A percentile compares a stretch with the other conserved stretches of the same genome.
Evolutionary conservation across 2,329 filamentous ascomycete species (phyloP).

Genomic region (Xylaria sp.): DNA sequence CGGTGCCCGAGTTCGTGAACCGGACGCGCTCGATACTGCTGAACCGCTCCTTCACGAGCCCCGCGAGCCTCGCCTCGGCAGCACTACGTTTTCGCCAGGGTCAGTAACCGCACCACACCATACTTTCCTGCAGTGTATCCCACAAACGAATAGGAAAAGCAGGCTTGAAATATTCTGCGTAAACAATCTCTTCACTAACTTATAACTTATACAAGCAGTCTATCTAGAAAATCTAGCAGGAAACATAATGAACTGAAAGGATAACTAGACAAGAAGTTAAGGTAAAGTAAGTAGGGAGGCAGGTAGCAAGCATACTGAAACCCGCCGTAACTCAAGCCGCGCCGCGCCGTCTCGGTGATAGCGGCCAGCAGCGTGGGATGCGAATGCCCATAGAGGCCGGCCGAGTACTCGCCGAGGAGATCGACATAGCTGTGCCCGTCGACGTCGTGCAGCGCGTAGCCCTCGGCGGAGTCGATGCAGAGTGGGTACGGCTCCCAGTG

Average conservation of each 20-base stretch:
- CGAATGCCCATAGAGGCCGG: conserved; percentile 70
- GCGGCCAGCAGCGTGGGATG: conserved; percentile 58
- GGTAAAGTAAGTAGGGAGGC: too few relatives aligned
- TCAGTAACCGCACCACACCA: too few relatives aligned
- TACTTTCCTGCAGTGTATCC: too few relatives aligned
- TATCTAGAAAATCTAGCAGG: too few relatives aligned
- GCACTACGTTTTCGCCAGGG: too few relatives aligned
- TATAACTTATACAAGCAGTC: too few relatives aligned
- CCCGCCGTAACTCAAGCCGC: conserved; percentile 26
- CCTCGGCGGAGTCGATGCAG: conserved; percentile 46
- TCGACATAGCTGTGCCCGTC: conserved; percentile 60
- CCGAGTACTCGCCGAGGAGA: conserved; percentile 67
- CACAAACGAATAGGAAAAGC: too few relatives aligned
- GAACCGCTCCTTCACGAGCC: conserved; percentile 21
- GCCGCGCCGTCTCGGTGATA: conserved; percentile 46
- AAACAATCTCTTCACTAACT: too few relatives aligned
- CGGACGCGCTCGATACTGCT: conserved; percentile 13
- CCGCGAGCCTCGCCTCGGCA: conserved; percentile 23
- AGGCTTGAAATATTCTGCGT: too few relatives aligned
- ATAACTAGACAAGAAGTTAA: too few relatives aligned
- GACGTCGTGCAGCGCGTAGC: conserved; percentile 46
- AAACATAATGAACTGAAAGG: too few relatives aligned
- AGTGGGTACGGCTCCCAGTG: conserved; percentile 53
- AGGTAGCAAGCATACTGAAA: too few relatives aligned
- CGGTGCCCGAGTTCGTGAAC: conserved; percentile 31